Evolutionary conservation across 345 rosid species (phyloP).

Genomic region (Atalantia buxifolia): DNA sequence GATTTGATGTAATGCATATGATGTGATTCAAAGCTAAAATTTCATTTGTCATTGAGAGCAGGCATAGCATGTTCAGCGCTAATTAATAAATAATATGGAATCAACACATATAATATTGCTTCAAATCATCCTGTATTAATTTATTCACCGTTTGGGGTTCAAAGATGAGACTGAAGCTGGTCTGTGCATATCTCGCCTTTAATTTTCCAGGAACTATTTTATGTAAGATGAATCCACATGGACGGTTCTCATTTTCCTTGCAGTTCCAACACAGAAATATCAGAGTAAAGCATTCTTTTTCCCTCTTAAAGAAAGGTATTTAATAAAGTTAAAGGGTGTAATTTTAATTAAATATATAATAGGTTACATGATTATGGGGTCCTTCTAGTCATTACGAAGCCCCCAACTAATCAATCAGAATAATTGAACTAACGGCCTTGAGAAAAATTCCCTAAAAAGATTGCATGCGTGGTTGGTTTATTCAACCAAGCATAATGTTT

Average conservation of each 20-base stretch:
- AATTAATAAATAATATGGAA: slow-evolving; percentile 6
- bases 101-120: neutral
- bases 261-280: neutral
- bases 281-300: neutral
- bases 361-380: slow-evolving; percentile 13
- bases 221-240: slow-evolving; percentile 21
- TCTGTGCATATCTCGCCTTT: slow-evolving; percentile 21
- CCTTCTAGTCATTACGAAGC: slow-evolving; percentile 35
- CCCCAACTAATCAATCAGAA: slow-evolving; percentile 11
- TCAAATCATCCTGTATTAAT: neutral
- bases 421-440: neutral
- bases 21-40: slow-evolving; percentile 11
- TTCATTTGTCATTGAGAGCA: too few relatives aligned
- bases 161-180: slow-evolving; percentile 1
- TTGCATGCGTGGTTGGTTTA: neutral
- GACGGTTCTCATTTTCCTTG: slow-evolving; percentile 22
- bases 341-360: neutral
- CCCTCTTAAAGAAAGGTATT: neutral
- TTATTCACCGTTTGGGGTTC: neutral
- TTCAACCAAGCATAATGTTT: neutral
- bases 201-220: neutral
- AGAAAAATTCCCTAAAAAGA: neutral
- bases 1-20: neutral
- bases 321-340: neutral
- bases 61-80: too few relatives aligned